A percentile compares a stretch with the other conserved stretches of the same genome.
Conservation (phyloP, 352 stramenopile genomes). For the Pythium grandisporangium region DNA sequence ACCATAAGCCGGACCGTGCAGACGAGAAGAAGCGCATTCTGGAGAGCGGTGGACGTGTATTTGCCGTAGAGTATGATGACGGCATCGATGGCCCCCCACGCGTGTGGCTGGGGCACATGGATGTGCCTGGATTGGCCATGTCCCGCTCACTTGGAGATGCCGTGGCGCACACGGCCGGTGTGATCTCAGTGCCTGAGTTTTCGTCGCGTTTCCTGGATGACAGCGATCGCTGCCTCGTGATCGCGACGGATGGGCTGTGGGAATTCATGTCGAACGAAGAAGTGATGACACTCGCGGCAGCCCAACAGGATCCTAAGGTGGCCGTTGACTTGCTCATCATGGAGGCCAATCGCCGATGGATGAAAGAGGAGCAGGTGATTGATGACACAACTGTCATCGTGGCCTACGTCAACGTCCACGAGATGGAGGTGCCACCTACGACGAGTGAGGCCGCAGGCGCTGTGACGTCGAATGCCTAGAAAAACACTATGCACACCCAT, state of each 20-base stretch:
- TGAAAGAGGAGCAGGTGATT: conserved; percentile 98
- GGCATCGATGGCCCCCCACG: conserved; percentile 95
- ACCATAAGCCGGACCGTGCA: conserved; percentile 97
- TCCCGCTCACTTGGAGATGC: conserved; percentile 93
- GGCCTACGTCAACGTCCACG: conserved; percentile 87
- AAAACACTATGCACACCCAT: too few species aligned
- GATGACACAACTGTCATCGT: conserved; percentile 99
- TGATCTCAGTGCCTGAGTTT: conserved; percentile 95
- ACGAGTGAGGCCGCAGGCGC: too few species aligned
- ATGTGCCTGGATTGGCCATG: conserved; percentile 98
- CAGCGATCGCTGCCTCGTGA: conserved; percentile 91
- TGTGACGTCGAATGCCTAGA: too few species aligned
- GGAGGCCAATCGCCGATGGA: conserved; percentile 95
- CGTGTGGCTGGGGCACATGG: conserved; percentile 98
- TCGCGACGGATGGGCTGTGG: conserved; percentile 98
- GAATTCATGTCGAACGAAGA: conserved; percentile 98
- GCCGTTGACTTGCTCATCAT: conserved; percentile 92
- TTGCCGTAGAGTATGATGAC: conserved; percentile 98
- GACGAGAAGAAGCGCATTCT: conserved; percentile 95
- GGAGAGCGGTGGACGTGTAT: conserved; percentile 92
- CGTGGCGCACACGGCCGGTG: conserved; percentile 93
- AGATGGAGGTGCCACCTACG: conserved; percentile 17
- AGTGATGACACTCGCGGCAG: conserved; percentile 82
- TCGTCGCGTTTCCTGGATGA: conserved; percentile 73
- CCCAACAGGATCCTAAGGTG: conserved; percentile 67